Percentiles rank a stretch among this genome's conserved stretches.
Evolutionary conservation across 2,329 filamentous ascomycete genomes (phyloP).

Genomic region (Chrysoporthe cubensis): DNA sequence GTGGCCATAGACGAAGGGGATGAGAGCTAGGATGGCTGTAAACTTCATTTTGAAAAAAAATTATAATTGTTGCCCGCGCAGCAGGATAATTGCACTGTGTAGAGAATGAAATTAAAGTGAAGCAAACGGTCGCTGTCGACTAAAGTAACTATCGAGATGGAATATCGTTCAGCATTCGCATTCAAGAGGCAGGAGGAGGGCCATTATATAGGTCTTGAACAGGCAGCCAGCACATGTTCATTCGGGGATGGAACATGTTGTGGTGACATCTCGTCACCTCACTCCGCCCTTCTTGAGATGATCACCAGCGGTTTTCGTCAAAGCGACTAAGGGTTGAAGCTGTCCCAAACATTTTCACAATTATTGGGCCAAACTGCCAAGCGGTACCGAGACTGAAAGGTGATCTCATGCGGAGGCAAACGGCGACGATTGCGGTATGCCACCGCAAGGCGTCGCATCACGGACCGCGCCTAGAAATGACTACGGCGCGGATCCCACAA

Average conservation of each 20-base stretch:
- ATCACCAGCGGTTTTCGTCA: neutral
- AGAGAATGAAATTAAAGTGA: constrained; percentile 10
- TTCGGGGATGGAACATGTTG: neutral
- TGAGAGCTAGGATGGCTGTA: constrained; percentile 41
- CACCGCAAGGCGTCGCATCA: neutral
- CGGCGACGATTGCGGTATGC: neutral
- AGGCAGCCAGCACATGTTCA: neutral
- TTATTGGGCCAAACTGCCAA: constrained; percentile 27
- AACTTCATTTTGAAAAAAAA: constrained; percentile 22
- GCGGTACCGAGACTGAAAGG: constrained; percentile 1
- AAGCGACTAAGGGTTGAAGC: neutral
- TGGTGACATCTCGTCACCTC: neutral
- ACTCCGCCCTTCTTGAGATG: neutral
- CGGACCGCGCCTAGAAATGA: neutral
- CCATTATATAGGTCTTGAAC: constrained; percentile 19
- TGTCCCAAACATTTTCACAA: constrained; percentile 10
- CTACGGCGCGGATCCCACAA: neutral
- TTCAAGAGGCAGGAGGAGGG: neutral
- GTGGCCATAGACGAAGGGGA: constrained; percentile 63
- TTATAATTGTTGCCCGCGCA: constrained; percentile 16
- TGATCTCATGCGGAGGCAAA: neutral
- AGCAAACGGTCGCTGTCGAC: constrained; percentile 3
- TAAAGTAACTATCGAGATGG: constrained; percentile 7
- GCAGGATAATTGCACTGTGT: constrained; percentile 8
- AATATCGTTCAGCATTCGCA: constrained; percentile 6